phyloP scores from a whole-genome alignment of 768 basidiomycete genomes.

The Pluteus cervinus region DNA sequence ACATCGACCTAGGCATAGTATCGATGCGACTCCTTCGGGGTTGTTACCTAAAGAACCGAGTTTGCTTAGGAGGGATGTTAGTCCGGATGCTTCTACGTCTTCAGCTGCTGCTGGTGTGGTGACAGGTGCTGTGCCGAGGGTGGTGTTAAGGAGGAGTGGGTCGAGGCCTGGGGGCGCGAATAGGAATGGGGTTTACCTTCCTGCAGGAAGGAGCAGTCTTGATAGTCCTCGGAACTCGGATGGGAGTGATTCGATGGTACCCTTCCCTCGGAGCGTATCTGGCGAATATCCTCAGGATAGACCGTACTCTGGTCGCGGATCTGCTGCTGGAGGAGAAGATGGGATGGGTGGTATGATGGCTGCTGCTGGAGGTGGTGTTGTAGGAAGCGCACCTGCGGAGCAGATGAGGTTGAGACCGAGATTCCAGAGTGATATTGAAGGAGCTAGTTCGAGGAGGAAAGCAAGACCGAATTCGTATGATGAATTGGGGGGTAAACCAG shows the following conservation, averaged over 20 bases:
- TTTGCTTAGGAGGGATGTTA: conserved; percentile 43
- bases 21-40: conserved; percentile 48
- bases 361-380: conserved; percentile 32
- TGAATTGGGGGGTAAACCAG: conserved; percentile 49
- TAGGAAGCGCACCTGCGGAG: conserved; percentile 25
- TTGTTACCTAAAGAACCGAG: conserved; percentile 47
- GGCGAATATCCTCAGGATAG: conserved; percentile 33
- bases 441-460: conserved; percentile 42
- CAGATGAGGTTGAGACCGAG: conserved; percentile 48
- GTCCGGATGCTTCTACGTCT: conserved; percentile 45
- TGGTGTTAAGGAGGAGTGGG: conserved; percentile 53
- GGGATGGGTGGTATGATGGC: conserved; percentile 20
- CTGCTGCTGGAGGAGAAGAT: conserved; percentile 14
- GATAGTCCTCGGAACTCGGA: conserved; percentile 28
- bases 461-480: conserved; percentile 65
- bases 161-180: conserved; percentile 36
- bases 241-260: conserved; percentile 41
- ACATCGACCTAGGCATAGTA: conserved; percentile 59
- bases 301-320: conserved; percentile 17
- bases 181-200: conserved; percentile 42
- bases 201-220: conserved; percentile 24
- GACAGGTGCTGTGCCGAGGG: too few species aligned
- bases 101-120: conserved; percentile 26
- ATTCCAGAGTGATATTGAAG: conserved; percentile 72
- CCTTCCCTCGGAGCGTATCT: conserved; percentile 60